Percentiles rank a stretch among this genome's conserved stretches.
Conservation (phyloP, 345 rosid genomes). For the Populus alba region DNA sequence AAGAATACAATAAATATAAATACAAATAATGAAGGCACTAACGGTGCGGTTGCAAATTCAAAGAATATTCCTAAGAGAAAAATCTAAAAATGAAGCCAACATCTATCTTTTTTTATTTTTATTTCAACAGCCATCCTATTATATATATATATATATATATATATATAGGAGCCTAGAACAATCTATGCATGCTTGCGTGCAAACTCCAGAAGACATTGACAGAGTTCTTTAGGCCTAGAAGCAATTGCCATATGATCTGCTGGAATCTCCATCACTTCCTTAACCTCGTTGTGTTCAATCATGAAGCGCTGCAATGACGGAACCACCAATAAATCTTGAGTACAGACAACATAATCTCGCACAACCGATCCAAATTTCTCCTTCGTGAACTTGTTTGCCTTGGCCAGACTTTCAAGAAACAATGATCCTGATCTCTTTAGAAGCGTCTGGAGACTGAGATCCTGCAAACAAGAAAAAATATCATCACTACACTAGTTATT, state of each 20-base stretch:
- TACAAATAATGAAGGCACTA: no score
- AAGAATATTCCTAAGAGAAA: no score
- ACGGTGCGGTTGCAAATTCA: no score
- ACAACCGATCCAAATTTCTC: conserved; percentile 7
- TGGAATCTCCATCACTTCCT: conserved; percentile 32
- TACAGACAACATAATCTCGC: conserved; percentile 23
- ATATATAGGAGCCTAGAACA: no score
- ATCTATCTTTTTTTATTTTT: no score
- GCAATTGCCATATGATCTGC: conserved; percentile 46
- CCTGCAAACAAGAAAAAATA: not conserved
- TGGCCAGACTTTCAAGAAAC: not conserved
- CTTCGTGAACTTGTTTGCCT: not conserved
- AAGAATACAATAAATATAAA: no score
- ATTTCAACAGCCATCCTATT: no score
- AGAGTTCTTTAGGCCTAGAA: conserved; percentile 35
- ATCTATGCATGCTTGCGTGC: conserved; percentile 8
- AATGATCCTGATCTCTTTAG: not conserved
- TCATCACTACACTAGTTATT: not conserved
- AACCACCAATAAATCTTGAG: conserved; percentile 20
- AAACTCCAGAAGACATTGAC: conserved; percentile 11
- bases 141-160: no score
- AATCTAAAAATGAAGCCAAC: no score
- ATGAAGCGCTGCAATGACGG: conserved; percentile 29
- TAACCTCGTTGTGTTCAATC: conserved; percentile 13
- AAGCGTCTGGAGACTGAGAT: not conserved